Evolutionary conservation across 352 stramenopile genomes (phyloP), one percentile per base, ranked within the genome.

Genomic region (Aphanomyces astaci): DNA sequence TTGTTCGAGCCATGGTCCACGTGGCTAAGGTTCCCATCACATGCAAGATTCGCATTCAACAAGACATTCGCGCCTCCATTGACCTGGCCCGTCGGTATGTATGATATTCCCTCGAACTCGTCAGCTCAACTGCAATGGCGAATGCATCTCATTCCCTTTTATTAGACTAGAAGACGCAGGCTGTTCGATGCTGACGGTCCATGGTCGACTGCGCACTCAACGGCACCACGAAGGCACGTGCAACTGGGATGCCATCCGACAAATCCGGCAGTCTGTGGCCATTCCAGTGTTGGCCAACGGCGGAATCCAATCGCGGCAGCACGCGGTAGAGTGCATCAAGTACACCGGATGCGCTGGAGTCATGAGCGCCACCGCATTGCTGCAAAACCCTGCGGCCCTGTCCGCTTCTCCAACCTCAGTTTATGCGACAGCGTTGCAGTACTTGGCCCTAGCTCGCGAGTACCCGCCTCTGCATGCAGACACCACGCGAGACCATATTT

Each of bases 271-370:
- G 11, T 36, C 53, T 7, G 31, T 73, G 33, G 4, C 54, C 7
- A 71, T 76, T 63, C 71, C 71, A 10, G 67, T 76, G 39, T 27
- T 76, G 7, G 71, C 66, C 19, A 76, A 76, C 54, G 66, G 71
- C 24, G 71, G 69, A 39, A 65, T 76, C 43, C 24, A 28, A 19
- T 63, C 27, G 19, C 32, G 39, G 31, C 31, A 22, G 9, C 57
- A 66, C 15, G 67, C 71, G 4, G 63, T 66, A 4, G 32, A 25
- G 31, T 54, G 69, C n/a, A 36, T 76, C 24, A 28, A 27, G 9
- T 25, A 52, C 28, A 66, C 66, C 3, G 56, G 48, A 22, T 62
- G 59, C 36, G 48, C 40, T n/a, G 71, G 22, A 40, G 62, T 76
- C 55, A 74, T 76, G 66, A 25, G 46, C 32, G 71, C 66, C 11